Evolutionary conservation across 2,329 filamentous ascomycete genomes (phyloP).

Genomic region (Orbilia ellipsospora): DNA sequence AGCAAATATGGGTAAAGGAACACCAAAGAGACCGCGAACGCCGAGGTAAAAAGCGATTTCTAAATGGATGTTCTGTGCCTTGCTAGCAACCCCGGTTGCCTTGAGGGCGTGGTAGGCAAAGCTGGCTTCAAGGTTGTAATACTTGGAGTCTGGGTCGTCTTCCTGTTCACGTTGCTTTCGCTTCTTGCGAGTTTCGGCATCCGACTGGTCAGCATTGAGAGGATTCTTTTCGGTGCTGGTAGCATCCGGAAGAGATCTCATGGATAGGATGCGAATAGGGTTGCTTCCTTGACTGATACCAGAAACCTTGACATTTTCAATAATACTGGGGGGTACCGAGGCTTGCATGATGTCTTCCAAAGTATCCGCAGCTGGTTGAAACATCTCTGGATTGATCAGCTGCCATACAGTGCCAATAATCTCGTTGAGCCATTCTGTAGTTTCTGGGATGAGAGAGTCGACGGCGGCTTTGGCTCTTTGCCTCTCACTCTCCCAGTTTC

Average conservation of each 20-base stretch:
- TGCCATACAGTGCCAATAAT: slow-evolving; percentile 87
- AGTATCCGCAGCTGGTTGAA: slow-evolving; percentile 89
- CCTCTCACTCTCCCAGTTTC: slow-evolving; percentile 54
- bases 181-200: slow-evolving; percentile 44
- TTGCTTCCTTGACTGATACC: slow-evolving; percentile 96
- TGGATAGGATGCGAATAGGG: slow-evolving; percentile 79
- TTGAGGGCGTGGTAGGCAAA: slow-evolving; percentile 84
- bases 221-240: slow-evolving; percentile 76
- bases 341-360: slow-evolving; percentile 97
- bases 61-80: slow-evolving; percentile 97
- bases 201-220: slow-evolving; percentile 83
- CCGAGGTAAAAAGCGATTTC: slow-evolving; percentile 94
- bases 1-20: slow-evolving; percentile 77
- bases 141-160: slow-evolving; percentile 64
- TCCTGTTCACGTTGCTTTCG: slow-evolving; percentile 51
- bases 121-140: slow-evolving; percentile 90
- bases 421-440: slow-evolving; percentile 85
- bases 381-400: slow-evolving; percentile 94
- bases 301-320: slow-evolving; percentile 93
- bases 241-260: slow-evolving; percentile 66
- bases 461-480: slow-evolving; percentile 38
- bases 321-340: slow-evolving; percentile 81
- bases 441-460: slow-evolving; percentile 55
- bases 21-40: slow-evolving; percentile 85
- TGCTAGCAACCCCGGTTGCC: slow-evolving; percentile 81